phyloP scores from a whole-genome alignment of 2,329 filamentous ascomycete genomes.

The Talaromyces sp. region DNA sequence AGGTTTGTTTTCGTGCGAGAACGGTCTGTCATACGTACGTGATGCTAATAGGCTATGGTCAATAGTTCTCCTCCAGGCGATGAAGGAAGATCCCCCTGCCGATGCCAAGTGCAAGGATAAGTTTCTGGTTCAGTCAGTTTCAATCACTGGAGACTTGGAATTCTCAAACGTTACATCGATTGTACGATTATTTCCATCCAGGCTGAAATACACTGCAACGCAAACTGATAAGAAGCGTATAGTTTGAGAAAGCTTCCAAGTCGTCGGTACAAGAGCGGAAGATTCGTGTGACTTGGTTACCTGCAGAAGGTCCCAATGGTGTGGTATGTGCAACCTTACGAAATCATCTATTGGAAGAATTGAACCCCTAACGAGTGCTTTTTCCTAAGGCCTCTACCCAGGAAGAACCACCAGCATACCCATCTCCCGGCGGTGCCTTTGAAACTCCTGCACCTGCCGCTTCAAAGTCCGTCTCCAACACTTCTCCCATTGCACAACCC shows the following conservation, averaged over 20 bases:
- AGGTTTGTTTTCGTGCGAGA: constrained; percentile 49
- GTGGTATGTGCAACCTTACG: constrained; percentile 22
- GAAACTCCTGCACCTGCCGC: constrained; percentile 41
- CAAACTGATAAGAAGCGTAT: constrained; percentile 11
- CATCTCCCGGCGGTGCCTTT: constrained; percentile 48
- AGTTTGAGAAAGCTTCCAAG: constrained; percentile 77
- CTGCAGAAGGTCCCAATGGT: constrained; percentile 50
- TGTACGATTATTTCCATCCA: constrained; percentile 48
- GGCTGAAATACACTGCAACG: neutral
- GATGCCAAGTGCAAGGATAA: constrained; percentile 95
- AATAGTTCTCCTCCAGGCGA: constrained; percentile 86
- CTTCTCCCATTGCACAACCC: constrained; percentile 29
- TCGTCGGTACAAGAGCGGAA: constrained; percentile 82
- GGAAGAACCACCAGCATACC: constrained; percentile 49
- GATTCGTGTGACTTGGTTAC: constrained; percentile 83
- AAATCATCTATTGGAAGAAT: neutral
- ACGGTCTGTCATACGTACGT: neutral
- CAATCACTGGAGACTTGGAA: constrained; percentile 77
- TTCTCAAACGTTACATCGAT: constrained; percentile 74
- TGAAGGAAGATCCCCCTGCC: constrained; percentile 85
- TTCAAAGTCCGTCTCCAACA: constrained; percentile 34
- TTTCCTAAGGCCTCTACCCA: constrained; percentile 26
- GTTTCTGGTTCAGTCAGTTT: constrained; percentile 90
- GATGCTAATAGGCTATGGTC: constrained; percentile 14
- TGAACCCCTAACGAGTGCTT: neutral